Base-by-base conservation (phyloP, 208 protist species). In the Trypanosoma brucei region DNA sequence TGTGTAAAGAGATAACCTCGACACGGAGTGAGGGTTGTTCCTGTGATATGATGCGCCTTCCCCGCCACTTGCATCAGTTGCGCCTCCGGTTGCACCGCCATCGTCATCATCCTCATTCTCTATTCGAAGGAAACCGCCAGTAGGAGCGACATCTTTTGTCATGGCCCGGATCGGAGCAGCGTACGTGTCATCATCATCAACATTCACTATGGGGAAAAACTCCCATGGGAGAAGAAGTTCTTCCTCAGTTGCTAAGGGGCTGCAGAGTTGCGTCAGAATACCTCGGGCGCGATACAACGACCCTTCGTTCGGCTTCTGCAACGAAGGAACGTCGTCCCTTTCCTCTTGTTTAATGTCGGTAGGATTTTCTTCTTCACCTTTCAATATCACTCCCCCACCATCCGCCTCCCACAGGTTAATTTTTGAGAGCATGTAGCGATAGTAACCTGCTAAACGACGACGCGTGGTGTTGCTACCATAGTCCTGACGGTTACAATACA, bases 401-500 rank as follows among this genome's bases (percentile, higher is more conserved):
- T 37, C 38, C 36, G 56, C 8, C 14, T 62, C 53, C 80, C 73
- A 86, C 0, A 89, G 70, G 1, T 67, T 65, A 40, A 93, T 79
- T 14, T 82, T 76, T 6, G 55, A 72, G 37, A 94, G 63, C 76
- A 90, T 80, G n/a, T 78, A 64, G 13, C 64, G 65, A 77, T 92
- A 94, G 65, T 92, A 91, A n/a, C 57, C 64, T 1, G 81, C 56
- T 3, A 94, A 49, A 5, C 64, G 31, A 7, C 54, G 50, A 14
- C 68, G 60, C 5, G 71, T 46, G 68, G 59, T 7, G 45, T 0
- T 55, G 49, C 52, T 62, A 40, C 44, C 44, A 52, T 40, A 49
- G 53, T 89, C 84, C 51, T 95, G 88, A 40, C 79, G 62, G 36
- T 79, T 81, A 68, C 88, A 88, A 60, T 91, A 95, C 14, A 78